phyloP scores from a whole-genome alignment of 2,329 filamentous ascomycete genomes.

The Arthroderma uncinatum region DNA sequence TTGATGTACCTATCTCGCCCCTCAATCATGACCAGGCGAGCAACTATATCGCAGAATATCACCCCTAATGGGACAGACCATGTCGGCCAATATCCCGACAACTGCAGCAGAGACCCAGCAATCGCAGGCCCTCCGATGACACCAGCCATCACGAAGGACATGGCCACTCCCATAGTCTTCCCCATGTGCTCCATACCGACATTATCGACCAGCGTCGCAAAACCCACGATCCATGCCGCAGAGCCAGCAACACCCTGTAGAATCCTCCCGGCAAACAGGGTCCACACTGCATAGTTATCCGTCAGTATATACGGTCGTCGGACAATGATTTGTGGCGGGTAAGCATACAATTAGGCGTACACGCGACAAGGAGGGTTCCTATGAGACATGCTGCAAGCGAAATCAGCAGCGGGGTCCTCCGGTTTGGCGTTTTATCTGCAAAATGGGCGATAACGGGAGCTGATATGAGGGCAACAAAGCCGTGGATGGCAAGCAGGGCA shows the following conservation, averaged over 20 bases:
- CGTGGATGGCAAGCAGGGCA: conserved; percentile 19
- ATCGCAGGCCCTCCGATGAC: not conserved
- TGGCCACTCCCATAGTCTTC: not conserved
- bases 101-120: not conserved
- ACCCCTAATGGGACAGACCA: not conserved
- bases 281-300: not conserved
- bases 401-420: conserved; percentile 20
- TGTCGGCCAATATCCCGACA: not conserved
- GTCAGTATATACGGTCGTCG: too few relatives aligned
- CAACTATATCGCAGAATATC: not conserved
- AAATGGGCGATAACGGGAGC: conserved; percentile 20
- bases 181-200: not conserved
- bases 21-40: not conserved
- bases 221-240: not conserved
- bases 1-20: too few relatives aligned
- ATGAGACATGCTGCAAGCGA: conserved; percentile 19
- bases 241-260: not conserved
- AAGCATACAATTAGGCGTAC: not conserved
- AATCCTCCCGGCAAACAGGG: not conserved
- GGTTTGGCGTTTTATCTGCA: conserved; percentile 17
- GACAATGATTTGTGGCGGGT: too few relatives aligned
- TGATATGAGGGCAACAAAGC: conserved; percentile 18
- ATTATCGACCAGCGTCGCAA: not conserved
- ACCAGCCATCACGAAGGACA: not conserved
- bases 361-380: conserved; percentile 14